These are phyloP conservation scores for Candida loeiensis DNA, from an alignment of 805 yeast species.

Conservation along the genomic window DNA sequence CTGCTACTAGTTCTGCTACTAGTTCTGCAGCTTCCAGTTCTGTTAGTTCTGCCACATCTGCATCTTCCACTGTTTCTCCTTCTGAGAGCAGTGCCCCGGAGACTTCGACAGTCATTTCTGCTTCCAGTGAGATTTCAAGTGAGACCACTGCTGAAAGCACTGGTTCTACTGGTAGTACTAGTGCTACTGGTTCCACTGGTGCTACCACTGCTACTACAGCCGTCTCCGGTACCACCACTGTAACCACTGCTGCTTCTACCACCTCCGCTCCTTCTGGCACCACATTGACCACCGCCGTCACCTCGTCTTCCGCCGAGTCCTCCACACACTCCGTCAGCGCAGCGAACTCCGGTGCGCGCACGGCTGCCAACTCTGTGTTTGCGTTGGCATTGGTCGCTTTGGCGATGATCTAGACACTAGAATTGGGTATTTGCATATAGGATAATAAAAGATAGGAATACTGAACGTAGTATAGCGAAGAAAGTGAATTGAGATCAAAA, in stretches of 20 bases:
- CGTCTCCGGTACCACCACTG: background rate
- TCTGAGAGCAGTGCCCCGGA: too few species aligned
- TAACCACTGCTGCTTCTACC: background rate
- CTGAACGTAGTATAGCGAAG: too few species aligned
- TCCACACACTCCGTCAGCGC: background rate
- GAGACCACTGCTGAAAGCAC: too few species aligned
- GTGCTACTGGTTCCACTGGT: background rate
- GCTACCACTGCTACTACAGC: background rate
- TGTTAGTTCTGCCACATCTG: background rate
- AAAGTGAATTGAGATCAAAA: too few species aligned
- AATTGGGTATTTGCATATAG: background rate
- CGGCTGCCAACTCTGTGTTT: slow-evolving; percentile 7
- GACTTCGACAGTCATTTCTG: too few species aligned
- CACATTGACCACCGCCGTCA: slow-evolving; percentile 1
- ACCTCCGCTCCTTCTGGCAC: background rate
- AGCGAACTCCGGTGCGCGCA: slow-evolving; percentile 1
- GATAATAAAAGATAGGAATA: too few species aligned
- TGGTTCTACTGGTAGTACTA: background rate
- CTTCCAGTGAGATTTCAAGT: too few species aligned
- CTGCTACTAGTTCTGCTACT: slow-evolving; percentile 2
- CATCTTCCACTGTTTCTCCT: too few species aligned
- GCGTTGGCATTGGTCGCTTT: slow-evolving; percentile 10
- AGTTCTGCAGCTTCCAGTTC: background rate
- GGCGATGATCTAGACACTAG: slow-evolving; percentile 2
- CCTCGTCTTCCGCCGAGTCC: slow-evolving; percentile 3